These are phyloP conservation scores for Diaporthe longicolla DNA, from an alignment of 2,329 filamentous ascomycete species.

Conservation along the genomic window DNA sequence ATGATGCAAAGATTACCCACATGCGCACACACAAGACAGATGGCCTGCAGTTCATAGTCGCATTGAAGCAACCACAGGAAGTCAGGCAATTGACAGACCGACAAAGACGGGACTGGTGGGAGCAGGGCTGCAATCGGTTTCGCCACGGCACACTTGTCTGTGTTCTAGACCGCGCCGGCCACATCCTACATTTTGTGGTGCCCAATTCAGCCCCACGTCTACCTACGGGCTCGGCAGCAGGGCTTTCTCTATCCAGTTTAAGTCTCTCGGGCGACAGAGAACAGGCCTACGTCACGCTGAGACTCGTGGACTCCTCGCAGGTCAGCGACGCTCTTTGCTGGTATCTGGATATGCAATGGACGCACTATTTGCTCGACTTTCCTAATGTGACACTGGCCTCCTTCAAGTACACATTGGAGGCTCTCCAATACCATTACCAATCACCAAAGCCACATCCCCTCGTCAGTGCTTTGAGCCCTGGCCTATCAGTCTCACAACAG, in stretches of 20 bases:
- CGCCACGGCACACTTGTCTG: constrained; percentile 65
- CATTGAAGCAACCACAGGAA: constrained; percentile 60
- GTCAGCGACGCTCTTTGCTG: constrained; percentile 44
- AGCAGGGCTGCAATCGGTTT: constrained; percentile 62
- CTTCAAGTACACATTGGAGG: constrained; percentile 69
- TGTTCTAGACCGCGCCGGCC: constrained; percentile 56
- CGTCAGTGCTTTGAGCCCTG: constrained; percentile 58
- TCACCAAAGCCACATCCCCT: constrained; percentile 60
- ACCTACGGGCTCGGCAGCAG: background rate
- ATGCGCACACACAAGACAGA: constrained; percentile 54
- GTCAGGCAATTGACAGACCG: constrained; percentile 44
- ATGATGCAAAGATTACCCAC: constrained; percentile 50
- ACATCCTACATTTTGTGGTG: constrained; percentile 59
- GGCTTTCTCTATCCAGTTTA: background rate
- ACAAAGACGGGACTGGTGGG: constrained; percentile 65
- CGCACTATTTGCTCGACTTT: constrained; percentile 68
- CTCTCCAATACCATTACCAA: constrained; percentile 67
- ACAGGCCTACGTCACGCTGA: constrained; percentile 51
- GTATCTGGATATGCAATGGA: constrained; percentile 44
- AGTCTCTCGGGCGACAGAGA: constrained; percentile 52
- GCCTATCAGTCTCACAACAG: constrained; percentile 36
- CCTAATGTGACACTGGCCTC: constrained; percentile 70
- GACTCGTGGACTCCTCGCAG: constrained; percentile 47
- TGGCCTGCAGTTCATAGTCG: constrained; percentile 61
- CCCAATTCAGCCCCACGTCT: constrained; percentile 47